Evolutionary conservation across 768 basidiomycete species (phyloP).

Genomic region (Tricholoma matsutake): DNA sequence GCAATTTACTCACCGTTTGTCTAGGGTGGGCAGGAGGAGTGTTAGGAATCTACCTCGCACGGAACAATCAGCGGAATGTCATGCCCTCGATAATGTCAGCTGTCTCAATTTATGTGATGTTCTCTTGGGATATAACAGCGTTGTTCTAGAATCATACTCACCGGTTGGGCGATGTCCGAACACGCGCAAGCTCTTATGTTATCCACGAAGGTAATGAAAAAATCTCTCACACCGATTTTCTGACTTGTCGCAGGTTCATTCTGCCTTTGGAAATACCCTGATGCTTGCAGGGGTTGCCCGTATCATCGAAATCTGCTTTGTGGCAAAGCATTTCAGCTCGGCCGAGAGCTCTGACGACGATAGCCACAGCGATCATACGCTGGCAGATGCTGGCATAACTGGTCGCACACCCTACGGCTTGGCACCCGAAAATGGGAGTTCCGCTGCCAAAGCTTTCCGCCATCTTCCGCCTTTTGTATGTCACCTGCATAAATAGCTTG

Average conservation of each 20-base stretch:
- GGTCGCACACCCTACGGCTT: conserved; percentile 13
- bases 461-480: conserved; percentile 88
- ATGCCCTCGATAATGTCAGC: conserved; percentile 74
- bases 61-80: conserved; percentile 81
- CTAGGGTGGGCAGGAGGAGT: conserved; percentile 90
- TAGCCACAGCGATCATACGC: conserved; percentile 62
- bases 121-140: background rate
- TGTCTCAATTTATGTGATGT: conserved; percentile 1
- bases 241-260: conserved; percentile 58
- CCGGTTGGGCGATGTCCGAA: conserved; percentile 93
- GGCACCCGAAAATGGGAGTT: conserved; percentile 21
- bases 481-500: conserved; percentile 16
- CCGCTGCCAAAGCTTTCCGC: conserved; percentile 63
- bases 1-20: conserved; percentile 1
- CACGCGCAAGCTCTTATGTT: conserved; percentile 84
- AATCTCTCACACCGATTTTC: background rate
- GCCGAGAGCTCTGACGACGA: conserved; percentile 42
- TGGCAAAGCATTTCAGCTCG: conserved; percentile 35
- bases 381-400: conserved; percentile 35
- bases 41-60: conserved; percentile 80
- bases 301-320: conserved; percentile 82
- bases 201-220: conserved; percentile 62
- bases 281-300: conserved; percentile 81
- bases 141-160: conserved; percentile 68
- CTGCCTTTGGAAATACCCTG: conserved; percentile 79